Evolutionary conservation across 2,329 filamentous ascomycete species (phyloP).

Genomic region (Pseudopyricularia javanii): DNA sequence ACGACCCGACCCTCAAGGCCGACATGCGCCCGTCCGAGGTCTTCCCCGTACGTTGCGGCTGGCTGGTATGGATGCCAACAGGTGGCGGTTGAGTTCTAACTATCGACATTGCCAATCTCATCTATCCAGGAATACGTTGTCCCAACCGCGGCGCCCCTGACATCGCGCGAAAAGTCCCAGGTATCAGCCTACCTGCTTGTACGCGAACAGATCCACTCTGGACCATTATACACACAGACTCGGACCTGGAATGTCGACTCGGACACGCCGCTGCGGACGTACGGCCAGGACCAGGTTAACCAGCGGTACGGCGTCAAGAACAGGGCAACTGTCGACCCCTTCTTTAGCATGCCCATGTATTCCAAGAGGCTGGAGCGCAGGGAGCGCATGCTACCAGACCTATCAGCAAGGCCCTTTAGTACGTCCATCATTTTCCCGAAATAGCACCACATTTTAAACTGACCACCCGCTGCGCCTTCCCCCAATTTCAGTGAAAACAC

Average conservation of each 20-base stretch:
- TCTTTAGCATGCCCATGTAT: conserved; percentile 46
- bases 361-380: conserved; percentile 39
- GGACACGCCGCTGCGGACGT: conserved; percentile 24
- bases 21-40: conserved; percentile 46
- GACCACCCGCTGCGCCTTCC: neutral
- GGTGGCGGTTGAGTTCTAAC: neutral
- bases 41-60: conserved; percentile 33
- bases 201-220: conserved; percentile 42
- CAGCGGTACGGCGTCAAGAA: conserved; percentile 40
- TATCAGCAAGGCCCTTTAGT: conserved; percentile 34
- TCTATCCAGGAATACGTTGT: conserved; percentile 34
- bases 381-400: conserved; percentile 41
- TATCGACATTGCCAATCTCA: neutral
- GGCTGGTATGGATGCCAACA: neutral
- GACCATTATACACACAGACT: conserved; percentile 43
- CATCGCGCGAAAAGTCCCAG: conserved; percentile 28
- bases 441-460: neutral
- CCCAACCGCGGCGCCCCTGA: conserved; percentile 30
- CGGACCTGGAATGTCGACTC: conserved; percentile 28
- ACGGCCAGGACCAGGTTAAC: conserved; percentile 48
- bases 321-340: conserved; percentile 44
- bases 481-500: conserved; percentile 18
- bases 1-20: conserved; percentile 33
- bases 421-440: conserved; percentile 8
- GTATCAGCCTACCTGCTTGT: conserved; percentile 41